Evolutionary conservation across 2,329 filamentous ascomycete species (phyloP).

Genomic region (Phialophora tarda): DNA sequence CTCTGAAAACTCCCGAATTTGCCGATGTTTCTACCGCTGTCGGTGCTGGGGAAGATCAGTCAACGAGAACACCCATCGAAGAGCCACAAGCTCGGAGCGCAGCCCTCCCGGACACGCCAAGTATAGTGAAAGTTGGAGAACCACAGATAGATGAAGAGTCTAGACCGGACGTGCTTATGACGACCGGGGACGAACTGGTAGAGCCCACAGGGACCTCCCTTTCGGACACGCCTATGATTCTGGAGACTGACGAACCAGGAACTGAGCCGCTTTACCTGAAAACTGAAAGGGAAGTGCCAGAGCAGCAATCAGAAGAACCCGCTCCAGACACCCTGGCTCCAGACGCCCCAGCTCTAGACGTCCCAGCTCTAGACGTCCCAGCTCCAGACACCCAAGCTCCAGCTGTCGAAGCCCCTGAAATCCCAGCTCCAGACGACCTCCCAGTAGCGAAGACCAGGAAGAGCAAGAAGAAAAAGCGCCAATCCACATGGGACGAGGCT

Average conservation of each 20-base stretch:
- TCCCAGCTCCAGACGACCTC: neutral
- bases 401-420: neutral
- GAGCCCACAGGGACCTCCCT: neutral
- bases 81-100: neutral
- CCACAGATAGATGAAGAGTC: neutral
- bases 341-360: neutral
- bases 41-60: neutral
- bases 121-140: neutral
- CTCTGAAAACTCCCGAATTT: neutral
- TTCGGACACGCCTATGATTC: neutral
- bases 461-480: neutral
- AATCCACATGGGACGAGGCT: neutral
- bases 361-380: neutral
- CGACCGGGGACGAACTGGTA: neutral
- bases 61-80: neutral
- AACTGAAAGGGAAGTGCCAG: neutral
- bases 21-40: neutral
- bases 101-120: neutral
- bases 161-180: neutral
- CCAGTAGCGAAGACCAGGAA: neutral
- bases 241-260: neutral
- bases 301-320: neutral
- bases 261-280: neutral
- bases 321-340: neutral
- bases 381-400: neutral